Base-by-base conservation (phyloP, 768 basidiomycete genomes). In the Gloeophyllum trabeum region DNA sequence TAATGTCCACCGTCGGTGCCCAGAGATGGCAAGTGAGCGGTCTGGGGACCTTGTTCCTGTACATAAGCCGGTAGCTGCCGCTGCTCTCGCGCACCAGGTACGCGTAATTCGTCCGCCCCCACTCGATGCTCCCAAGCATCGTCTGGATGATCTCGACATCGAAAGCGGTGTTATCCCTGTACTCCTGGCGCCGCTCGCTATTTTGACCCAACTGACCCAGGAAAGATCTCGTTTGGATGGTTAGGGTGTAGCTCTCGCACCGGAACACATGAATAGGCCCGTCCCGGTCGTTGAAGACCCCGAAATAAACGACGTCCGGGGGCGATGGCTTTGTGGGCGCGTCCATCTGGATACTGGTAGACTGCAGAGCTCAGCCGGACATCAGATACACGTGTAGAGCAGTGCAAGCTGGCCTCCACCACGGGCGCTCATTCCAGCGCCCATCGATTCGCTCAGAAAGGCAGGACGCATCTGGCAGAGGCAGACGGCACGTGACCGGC, bases 71-170 rank as follows among this genome's bases (percentile, higher is more conserved):
- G 16, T 32, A 16, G 28, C 28, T 32, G 16, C 28, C 28, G 43
- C 43, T 32, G 56, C 49, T 45, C 59, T 62, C 32, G 16, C 56
- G 59, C 13, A 60, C 47, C 14, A 60, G 48, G 51, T 62, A 42
- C 35, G 61, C 61, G 57, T 57, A 61, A 36, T 61, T 62, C 6
- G 55, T 46, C 20, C 55, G 47, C 4, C 61, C 59, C 10, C 61
- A 46, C 4, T 48, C 47, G 38, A 60, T 53, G 3, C 37, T 44
- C 19, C 62, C 60, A 4, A 62, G 43, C 59, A 62, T 62, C 5
- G 54, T 51, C 30, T 61, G 61, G 42, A 61, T 45, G 4, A 60
- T 55, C 35, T 62, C 59, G 44, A 48, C n/a, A n/a, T n/a, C n/a
- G n/a, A n/a, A n/a, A n/a, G n/a, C n/a, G 28, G 16, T 32, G 28